Evolutionary conservation across 108 stramenopile species (phyloP).

Genomic region (Nitzschia inconspicua): DNA sequence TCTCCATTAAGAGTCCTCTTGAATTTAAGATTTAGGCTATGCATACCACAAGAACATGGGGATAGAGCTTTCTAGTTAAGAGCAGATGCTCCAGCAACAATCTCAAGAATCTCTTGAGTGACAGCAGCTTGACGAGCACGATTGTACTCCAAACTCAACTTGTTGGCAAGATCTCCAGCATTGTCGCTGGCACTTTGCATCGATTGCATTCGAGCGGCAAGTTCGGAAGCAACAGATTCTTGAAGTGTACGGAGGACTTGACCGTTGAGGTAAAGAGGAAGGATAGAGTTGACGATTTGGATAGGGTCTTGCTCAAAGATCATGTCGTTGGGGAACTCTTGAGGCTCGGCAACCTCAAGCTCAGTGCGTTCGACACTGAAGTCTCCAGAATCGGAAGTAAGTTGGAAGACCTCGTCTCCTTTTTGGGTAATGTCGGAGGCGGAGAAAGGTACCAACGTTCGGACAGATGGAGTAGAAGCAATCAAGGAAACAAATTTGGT

Average conservation of each 20-base stretch:
- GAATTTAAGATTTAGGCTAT: background rate
- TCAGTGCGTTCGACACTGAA: slow-evolving; percentile 83
- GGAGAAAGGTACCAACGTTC: slow-evolving; percentile 95
- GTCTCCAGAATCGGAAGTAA: slow-evolving; percentile 82
- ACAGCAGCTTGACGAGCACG: slow-evolving; percentile 95
- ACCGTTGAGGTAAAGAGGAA: slow-evolving; percentile 94
- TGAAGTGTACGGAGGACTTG: slow-evolving; percentile 94
- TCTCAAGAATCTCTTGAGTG: slow-evolving; percentile 94
- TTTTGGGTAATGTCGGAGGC: slow-evolving; percentile 87
- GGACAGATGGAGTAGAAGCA: slow-evolving; percentile 82
- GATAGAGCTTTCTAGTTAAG: slow-evolving; percentile 69
- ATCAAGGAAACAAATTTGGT: slow-evolving; percentile 95
- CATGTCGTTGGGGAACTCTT: slow-evolving; percentile 94
- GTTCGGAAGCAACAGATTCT: slow-evolving; percentile 94
- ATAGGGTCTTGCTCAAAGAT: slow-evolving; percentile 97
- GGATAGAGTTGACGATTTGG: slow-evolving; percentile 95
- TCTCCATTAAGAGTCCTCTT: too few relatives aligned
- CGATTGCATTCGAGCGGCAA: slow-evolving; percentile 95
- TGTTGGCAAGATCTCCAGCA: slow-evolving; percentile 80
- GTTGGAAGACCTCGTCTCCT: slow-evolving; percentile 95
- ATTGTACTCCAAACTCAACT: slow-evolving; percentile 85
- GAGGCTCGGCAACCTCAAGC: slow-evolving; percentile 70
- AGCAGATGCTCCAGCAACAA: slow-evolving; percentile 89
- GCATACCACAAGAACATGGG: background rate
- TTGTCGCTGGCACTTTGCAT: slow-evolving; percentile 98